These are phyloP conservation scores for Dryadomyces quercus-mongolicae DNA, from an alignment of 2,329 filamentous ascomycete genomes.

Conservation along the genomic window DNA sequence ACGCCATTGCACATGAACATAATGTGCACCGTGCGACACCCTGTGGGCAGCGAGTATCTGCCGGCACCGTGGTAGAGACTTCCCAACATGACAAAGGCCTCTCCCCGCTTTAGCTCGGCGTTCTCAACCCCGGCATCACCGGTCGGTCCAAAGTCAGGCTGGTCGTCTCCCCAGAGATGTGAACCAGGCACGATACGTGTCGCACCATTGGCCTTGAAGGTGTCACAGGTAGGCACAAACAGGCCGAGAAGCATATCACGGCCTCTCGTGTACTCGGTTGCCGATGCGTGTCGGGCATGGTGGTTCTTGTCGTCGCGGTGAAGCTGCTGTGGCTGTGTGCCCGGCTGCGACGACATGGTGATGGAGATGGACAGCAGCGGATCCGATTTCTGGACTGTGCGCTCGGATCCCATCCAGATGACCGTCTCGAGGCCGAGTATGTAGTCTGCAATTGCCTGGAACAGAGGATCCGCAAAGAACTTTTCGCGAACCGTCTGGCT, in stretches of 20 bases:
- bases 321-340: not conserved
- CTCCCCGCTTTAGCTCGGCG: conserved; percentile 2
- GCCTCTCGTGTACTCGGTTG: not conserved
- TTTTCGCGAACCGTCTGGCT: conserved; percentile 3
- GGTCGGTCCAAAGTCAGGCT: conserved; percentile 1
- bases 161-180: conserved; percentile 5
- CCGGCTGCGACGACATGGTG: conserved; percentile 4
- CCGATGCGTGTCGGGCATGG: not conserved
- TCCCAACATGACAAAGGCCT: conserved; percentile 6
- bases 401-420: not conserved
- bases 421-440: conserved; percentile 1
- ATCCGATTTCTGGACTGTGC: not conserved
- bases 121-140: not conserved
- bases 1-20: conserved; percentile 5
- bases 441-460: conserved; percentile 3
- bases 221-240: conserved; percentile 6
- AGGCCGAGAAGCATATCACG: conserved; percentile 5
- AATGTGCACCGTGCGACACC: conserved; percentile 5
- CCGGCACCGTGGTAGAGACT: conserved; percentile 3
- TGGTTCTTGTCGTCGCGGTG: conserved; percentile 8
- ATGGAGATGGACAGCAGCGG: conserved; percentile 7
- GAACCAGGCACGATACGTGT: conserved; percentile 5
- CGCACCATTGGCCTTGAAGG: conserved; percentile 1
- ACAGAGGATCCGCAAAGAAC: conserved; percentile 3
- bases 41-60: not conserved